Conservation (phyloP, 1,139 yeast species). For the Maudiozyma humilis region DNA sequence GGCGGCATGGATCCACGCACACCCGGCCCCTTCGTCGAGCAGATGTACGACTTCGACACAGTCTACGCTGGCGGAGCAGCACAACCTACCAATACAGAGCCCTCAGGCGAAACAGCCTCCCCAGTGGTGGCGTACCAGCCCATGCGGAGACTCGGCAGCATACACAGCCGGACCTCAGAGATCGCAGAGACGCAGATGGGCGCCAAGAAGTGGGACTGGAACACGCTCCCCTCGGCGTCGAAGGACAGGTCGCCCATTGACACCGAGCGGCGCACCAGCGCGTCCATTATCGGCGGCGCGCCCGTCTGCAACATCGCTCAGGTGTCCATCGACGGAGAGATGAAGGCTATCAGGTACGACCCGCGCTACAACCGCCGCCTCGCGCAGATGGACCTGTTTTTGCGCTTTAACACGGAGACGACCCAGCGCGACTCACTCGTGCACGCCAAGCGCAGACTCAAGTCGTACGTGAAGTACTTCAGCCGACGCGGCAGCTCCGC, state of each 20-base stretch:
- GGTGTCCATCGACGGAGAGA: slow-evolving; percentile 19
- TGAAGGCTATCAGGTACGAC: slow-evolving; percentile 21
- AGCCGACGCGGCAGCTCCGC: neutral
- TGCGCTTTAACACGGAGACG: slow-evolving; percentile 22
- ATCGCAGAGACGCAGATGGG: slow-evolving; percentile 12
- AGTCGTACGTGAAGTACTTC: slow-evolving; percentile 9
- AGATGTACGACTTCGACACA: too few species aligned
- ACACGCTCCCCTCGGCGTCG: slow-evolving; percentile 15
- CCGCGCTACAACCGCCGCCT: slow-evolving; percentile 22
- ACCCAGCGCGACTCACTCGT: slow-evolving; percentile 16
- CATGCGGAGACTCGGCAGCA: slow-evolving; percentile 3
- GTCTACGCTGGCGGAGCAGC: too few species aligned
- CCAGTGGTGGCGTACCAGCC: neutral
- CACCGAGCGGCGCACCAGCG: too few species aligned
- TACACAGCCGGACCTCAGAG: slow-evolving; percentile 13
- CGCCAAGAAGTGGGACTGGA: slow-evolving; percentile 20
- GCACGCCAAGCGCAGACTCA: slow-evolving; percentile 18
- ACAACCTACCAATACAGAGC: too few species aligned
- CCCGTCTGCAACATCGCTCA: slow-evolving; percentile 8
- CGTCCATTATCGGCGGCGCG: too few species aligned
- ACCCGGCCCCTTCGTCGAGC: too few species aligned
- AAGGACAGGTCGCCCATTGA: slow-evolving; percentile 8
- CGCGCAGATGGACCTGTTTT: slow-evolving; percentile 21
- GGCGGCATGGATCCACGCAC: too few species aligned
- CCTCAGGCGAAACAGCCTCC: neutral